Conservation (phyloP, 2,329 filamentous ascomycete species). For the Fusarium musae region DNA sequence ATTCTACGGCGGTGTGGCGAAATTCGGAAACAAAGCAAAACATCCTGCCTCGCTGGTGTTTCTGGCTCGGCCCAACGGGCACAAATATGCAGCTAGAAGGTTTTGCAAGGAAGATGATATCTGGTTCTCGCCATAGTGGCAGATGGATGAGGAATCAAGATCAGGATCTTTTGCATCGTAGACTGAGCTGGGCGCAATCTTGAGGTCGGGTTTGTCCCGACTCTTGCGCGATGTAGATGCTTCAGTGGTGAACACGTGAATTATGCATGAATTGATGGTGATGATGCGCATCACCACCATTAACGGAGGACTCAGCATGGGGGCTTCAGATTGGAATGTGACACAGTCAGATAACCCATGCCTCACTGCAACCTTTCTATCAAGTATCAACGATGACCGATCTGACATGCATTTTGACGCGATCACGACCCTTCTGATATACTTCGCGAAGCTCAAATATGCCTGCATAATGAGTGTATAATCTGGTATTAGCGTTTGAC, state of each 20-base stretch:
- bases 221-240: conserved; percentile 2
- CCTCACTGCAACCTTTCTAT: background rate
- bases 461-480: fast-evolving
- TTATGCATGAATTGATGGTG: background rate
- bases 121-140: background rate
- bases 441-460: background rate
- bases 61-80: conserved; percentile 13
- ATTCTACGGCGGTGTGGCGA: conserved; percentile 43
- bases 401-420: conserved; percentile 6
- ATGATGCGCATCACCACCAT: background rate
- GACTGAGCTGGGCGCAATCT: background rate
- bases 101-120: conserved; percentile 5
- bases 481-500: fast-evolving
- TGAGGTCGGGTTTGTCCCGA: conserved; percentile 3
- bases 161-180: background rate
- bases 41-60: background rate
- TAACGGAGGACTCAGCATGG: background rate
- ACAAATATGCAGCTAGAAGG: conserved; percentile 18
- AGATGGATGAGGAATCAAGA: background rate
- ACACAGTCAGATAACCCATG: background rate
- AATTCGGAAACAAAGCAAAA: conserved; percentile 34
- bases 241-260: background rate
- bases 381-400: background rate
- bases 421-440: background rate
- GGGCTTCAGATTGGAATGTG: background rate